These are phyloP conservation scores for Nakazawaea populi DNA, from an alignment of 805 yeast species.

Conservation along the genomic window DNA sequence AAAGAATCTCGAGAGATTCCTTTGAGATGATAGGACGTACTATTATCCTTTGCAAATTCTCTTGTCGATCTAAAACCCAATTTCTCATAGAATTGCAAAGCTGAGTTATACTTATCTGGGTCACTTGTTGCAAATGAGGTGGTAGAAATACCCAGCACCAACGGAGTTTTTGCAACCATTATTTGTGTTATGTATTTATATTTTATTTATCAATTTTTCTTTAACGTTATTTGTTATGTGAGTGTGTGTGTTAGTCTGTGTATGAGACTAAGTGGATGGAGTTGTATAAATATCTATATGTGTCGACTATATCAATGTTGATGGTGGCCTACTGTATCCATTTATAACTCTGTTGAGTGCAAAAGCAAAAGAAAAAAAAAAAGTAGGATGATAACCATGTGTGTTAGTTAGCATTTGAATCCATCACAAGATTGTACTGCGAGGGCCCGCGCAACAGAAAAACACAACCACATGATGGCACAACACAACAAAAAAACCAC, in stretches of 20 bases:
- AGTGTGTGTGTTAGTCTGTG: neutral
- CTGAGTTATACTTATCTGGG: constrained; percentile 35
- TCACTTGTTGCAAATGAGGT: constrained; percentile 56
- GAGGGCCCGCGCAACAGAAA: neutral
- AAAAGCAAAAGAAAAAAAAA: neutral
- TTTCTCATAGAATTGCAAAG: constrained; percentile 50
- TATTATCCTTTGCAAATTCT: constrained; percentile 50
- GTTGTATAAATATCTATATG: too few relatives aligned
- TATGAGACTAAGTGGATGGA: too few relatives aligned
- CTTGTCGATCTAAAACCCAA: constrained; percentile 60
- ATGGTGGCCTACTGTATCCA: neutral
- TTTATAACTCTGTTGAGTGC: neutral
- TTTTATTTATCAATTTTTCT: too few relatives aligned
- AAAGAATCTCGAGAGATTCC: constrained; percentile 65
- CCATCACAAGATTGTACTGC: neutral
- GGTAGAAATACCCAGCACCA: constrained; percentile 37
- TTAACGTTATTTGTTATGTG: neutral
- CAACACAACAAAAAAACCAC: too few relatives aligned
- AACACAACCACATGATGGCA: neutral
- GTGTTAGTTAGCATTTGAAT: too few relatives aligned
- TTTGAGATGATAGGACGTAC: constrained; percentile 25
- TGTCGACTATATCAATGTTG: too few relatives aligned
- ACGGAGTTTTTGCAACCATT: constrained; percentile 6
- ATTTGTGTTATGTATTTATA: neutral
- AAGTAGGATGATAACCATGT: neutral